phyloP scores from a whole-genome alignment of 202 grass and related monocot species.

The Panicum virgatum region DNA sequence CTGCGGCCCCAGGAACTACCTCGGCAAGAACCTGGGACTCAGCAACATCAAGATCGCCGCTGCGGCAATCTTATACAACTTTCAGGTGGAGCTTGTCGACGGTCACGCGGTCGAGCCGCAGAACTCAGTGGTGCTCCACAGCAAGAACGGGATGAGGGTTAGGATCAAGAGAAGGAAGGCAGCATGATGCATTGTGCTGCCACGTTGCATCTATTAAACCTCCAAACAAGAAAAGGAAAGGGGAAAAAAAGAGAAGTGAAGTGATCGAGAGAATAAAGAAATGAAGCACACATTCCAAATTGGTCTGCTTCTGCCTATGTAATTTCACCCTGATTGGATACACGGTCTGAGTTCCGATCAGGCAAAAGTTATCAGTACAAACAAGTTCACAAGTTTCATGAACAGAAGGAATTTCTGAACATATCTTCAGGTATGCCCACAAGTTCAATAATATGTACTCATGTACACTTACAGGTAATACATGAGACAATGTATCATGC shows the following conservation, averaged over 20 bases:
- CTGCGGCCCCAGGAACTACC: slow-evolving; percentile 52
- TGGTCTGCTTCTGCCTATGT: background rate
- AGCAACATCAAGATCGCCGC: slow-evolving; percentile 55
- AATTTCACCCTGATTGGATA: background rate
- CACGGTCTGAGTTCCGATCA: background rate
- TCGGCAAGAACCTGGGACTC: slow-evolving; percentile 57
- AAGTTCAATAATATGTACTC: slow-evolving; percentile 11
- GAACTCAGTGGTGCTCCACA: slow-evolving; percentile 58
- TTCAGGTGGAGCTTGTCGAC: slow-evolving; percentile 44
- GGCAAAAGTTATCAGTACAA: slow-evolving; percentile 4
- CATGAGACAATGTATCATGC: background rate
- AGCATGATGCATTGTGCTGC: slow-evolving; percentile 9
- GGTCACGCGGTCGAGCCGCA: slow-evolving; percentile 48
- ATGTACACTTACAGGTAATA: slow-evolving; percentile 12
- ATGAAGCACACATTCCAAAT: background rate
- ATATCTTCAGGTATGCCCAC: background rate
- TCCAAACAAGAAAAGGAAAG: background rate
- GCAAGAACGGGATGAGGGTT: slow-evolving; percentile 59
- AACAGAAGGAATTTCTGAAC: background rate
- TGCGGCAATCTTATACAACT: slow-evolving; percentile 44
- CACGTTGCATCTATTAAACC: background rate
- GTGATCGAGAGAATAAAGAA: background rate
- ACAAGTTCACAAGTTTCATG: slow-evolving; percentile 8
- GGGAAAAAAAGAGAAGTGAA: background rate
- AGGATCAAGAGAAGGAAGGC: slow-evolving; percentile 35